Evolutionary conservation across 2,329 filamentous ascomycete genomes (phyloP).

Genomic region (Xylaria digitata): DNA sequence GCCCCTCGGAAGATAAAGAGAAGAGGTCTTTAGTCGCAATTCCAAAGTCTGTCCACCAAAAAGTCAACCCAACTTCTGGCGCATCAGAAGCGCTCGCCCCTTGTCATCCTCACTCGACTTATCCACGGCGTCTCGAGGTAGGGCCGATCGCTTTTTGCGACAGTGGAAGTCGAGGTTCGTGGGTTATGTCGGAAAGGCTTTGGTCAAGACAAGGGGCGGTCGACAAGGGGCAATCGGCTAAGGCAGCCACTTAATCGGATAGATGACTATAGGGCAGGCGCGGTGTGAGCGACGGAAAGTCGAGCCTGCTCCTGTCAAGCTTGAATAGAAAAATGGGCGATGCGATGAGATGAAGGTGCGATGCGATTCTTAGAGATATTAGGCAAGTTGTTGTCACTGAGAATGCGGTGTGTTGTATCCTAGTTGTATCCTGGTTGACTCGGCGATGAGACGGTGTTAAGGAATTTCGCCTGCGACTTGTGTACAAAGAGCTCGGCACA

Average conservation of each 20-base stretch:
- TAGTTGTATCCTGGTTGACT: slow-evolving; percentile 25
- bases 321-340: background rate
- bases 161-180: slow-evolving; percentile 10
- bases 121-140: slow-evolving; percentile 11
- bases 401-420: slow-evolving; percentile 13
- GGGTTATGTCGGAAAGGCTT: slow-evolving; percentile 10
- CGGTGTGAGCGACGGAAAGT: slow-evolving; percentile 17
- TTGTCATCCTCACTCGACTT: slow-evolving; percentile 34
- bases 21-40: slow-evolving; percentile 21
- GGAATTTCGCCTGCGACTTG: slow-evolving; percentile 33
- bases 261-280: background rate
- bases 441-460: slow-evolving; percentile 31
- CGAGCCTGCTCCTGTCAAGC: slow-evolving; percentile 17
- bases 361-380: slow-evolving; percentile 12
- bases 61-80: slow-evolving; percentile 28
- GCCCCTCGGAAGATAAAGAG: slow-evolving; percentile 7
- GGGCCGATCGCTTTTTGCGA: slow-evolving; percentile 12
- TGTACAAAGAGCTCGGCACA: slow-evolving; percentile 32
- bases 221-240: slow-evolving; percentile 26
- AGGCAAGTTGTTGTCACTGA: slow-evolving; percentile 3
- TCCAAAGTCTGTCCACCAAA: slow-evolving; percentile 31
- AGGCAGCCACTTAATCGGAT: slow-evolving; percentile 19
- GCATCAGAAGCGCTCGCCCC: slow-evolving; percentile 36
- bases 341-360: background rate
- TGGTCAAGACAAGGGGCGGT: slow-evolving; percentile 23